Evolutionary conservation across 371 early-diverging fungal genomes (phyloP), one percentile per base, ranked within the genome.

Genomic region (Mucor sp.): DNA sequence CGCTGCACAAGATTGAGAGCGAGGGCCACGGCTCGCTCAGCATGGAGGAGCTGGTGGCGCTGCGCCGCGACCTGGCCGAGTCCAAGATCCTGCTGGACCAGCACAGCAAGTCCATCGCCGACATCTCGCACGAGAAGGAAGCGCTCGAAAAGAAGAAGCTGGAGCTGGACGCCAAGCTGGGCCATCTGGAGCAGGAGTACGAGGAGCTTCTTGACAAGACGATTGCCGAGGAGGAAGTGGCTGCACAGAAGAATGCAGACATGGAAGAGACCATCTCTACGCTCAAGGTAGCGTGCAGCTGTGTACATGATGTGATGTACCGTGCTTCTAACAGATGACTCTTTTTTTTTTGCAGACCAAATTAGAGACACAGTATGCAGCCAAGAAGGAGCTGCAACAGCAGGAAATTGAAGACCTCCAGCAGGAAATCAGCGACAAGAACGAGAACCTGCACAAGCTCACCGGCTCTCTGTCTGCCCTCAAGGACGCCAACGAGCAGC

Each of bases 171-270:
- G 68, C 77, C 63, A 87, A 90, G 55, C 85, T 93, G 27, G 84
- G 87, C 37, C 76, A 84, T 9, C 81, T 96, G 30, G 93, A 95
- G 74, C 72, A 85, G 33, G 98, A 97, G 76, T 97, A 95, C 74
- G 95, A 95, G 68, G 95, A 96, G 75, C 79, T 96, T 66, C 72
- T 97, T n/a, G 95, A 96, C 70, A 93, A 93, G 82, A 93, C 96
- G 6, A 96, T 97, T 66, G 91, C 91, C 12, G 95, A 95, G 50
- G 97, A 97, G 72, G 95, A 95, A 70, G 89, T 87, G n/a, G 66
- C 69, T 17, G 72, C 68, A 63, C 85, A 89, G 62, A 85, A 78
- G 68, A 88, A 79, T 61, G 85, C 84, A 41, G 88, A 93, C 60
- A 84, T 91, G 58, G 81, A 85, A 17, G 90, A 87, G 65, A 89